Base-by-base conservation (phyloP, 1,284 basidiomycete genomes). In the Pholiota adiposa region DNA sequence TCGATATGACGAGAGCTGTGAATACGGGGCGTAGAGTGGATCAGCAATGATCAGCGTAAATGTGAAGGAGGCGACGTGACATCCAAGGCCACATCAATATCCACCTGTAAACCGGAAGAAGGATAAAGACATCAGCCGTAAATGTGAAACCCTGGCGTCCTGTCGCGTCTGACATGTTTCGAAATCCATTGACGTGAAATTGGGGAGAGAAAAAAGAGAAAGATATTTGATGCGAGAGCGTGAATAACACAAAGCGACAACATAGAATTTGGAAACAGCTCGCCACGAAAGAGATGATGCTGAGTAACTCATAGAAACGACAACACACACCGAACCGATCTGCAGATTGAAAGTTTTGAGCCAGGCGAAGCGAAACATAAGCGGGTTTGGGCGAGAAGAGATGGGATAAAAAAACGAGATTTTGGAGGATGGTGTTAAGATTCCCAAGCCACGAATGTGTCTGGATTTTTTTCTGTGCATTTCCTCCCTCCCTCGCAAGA, bases 181-280 rank as follows among this genome's bases (percentile, higher is more conserved):
- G 55, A 50, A 49, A 46, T 27, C 23, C 46, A 51, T 41, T 38
- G 48, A 51, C 33, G 34, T 19, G 36, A n/a, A n/a, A 51, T 33
- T 44, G 49, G 34, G 29, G 11, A 31, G 29, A 31, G 29, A 38
- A 38, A 38, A 7, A 16, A 16, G 14, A 38, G 14, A 25, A 27
- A 51, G 14, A 36, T 14, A 51, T 51, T 62, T 58, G 48, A 56
- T 62, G 60, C 58, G 56, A 61, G 40, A 61, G 58, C 53, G 59
- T 57, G 58, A 12, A 57, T 51, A 54, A 57, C 49, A 65, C 56
- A 59, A 60, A 61, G 61, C 58, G 59, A 65, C 55, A 60, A 56
- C 60, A 60, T 60, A 60, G 56, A 58, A 64, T 64, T 61, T 41
- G 49, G 41, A 56, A 54, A 57, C 53, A 62, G 50, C 56, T 60